phyloP scores from a whole-genome alignment of 305 asterid species.

The Solanum chacoense region DNA sequence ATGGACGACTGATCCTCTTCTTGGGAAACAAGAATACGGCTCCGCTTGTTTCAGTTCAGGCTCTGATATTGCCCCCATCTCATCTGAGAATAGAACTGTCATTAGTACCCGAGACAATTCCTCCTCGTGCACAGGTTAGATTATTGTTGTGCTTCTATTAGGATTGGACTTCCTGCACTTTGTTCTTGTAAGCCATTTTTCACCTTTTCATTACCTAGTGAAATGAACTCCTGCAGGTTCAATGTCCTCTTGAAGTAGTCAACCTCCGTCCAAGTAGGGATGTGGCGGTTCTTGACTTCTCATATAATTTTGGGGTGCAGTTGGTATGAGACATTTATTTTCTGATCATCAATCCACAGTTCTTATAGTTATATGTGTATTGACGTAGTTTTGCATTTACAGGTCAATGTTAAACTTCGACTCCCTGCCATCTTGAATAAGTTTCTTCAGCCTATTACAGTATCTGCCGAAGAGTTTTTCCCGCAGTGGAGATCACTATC shows the following conservation, averaged over 20 bases:
- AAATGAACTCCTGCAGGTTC: conserved; percentile 41
- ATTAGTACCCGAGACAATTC: conserved; percentile 84
- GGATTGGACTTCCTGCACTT: not conserved
- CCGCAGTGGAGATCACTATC: conserved; percentile 98
- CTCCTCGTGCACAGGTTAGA: conserved; percentile 92
- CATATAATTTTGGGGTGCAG: conserved; percentile 63
- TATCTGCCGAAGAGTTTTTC: conserved; percentile 91
- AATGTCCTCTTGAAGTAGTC: conserved; percentile 84
- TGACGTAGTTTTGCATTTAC: conserved; percentile 9
- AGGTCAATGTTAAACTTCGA: conserved; percentile 94
- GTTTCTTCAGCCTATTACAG: conserved; percentile 80
- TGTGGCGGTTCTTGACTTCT: conserved; percentile 80
- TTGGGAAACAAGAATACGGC: conserved; percentile 85
- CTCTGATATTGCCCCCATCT: conserved; percentile 68
- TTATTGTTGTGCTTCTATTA: conserved; percentile 3
- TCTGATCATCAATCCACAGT: not conserved
- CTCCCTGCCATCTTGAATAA: conserved; percentile 90
- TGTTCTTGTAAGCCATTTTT: not conserved
- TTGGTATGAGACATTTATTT: conserved; percentile 31
- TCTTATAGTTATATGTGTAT: not conserved
- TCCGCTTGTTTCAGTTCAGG: conserved; percentile 70
- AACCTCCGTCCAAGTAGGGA: conserved; percentile 92
- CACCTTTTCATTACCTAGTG: not conserved
- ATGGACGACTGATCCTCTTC: conserved; percentile 80
- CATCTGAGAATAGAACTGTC: conserved; percentile 77